Conservation (phyloP, 306 rosid species). For the Rubus parviflorus region DNA sequence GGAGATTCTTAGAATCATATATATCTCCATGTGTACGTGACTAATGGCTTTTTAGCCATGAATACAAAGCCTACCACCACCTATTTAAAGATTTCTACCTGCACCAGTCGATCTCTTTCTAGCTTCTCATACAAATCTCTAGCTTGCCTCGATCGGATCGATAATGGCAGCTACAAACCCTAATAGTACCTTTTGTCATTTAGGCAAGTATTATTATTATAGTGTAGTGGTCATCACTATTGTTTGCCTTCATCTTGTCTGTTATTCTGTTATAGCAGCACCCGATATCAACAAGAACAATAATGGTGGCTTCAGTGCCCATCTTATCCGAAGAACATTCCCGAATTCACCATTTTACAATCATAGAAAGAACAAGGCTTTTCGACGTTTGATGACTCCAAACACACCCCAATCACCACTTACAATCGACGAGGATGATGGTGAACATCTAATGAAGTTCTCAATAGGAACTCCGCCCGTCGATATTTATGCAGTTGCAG, state of each 20-base stretch:
- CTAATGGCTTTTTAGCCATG: neutral
- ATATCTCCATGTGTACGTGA: neutral
- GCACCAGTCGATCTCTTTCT: neutral
- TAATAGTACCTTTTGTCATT: neutral
- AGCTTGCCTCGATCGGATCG: neutral
- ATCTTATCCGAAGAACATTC: slow-evolving; percentile 32
- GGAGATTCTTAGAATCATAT: no score
- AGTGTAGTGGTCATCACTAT: neutral
- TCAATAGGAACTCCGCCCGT: slow-evolving; percentile 56
- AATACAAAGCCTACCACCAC: neutral
- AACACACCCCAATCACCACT: neutral
- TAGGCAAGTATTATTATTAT: no score
- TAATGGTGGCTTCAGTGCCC: slow-evolving; percentile 33
- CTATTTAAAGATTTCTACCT: neutral
- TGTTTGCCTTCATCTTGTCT: slow-evolving; percentile 17
- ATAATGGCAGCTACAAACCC: neutral
- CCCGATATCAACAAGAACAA: neutral
- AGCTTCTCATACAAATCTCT: neutral
- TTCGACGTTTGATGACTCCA: neutral
- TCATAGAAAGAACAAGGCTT: neutral
- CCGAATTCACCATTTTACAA: slow-evolving; percentile 31
- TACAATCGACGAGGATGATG: slow-evolving; percentile 5
- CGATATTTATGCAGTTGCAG: slow-evolving; percentile 48
- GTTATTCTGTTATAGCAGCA: slow-evolving; percentile 26
- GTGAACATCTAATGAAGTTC: slow-evolving; percentile 51